Evolutionary conservation across 495 filamentous ascomycete genomes (phyloP).

Genomic region (Bacidia gigantensis): DNA sequence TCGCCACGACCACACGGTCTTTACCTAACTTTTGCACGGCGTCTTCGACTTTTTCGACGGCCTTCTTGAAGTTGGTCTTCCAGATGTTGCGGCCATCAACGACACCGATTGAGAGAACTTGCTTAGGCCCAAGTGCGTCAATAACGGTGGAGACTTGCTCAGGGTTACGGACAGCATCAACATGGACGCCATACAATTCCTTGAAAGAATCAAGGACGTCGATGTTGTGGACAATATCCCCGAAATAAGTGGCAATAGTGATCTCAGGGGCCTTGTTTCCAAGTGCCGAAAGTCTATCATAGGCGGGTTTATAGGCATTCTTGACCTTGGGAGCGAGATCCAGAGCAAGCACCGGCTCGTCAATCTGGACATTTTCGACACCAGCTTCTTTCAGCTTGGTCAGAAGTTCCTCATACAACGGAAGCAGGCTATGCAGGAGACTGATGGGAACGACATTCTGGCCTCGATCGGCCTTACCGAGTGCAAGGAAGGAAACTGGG

Average conservation of each 20-base stretch:
- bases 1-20: conserved; percentile 90
- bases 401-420: conserved; percentile 84
- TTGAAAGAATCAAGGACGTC: conserved; percentile 60
- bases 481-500: conserved; percentile 88
- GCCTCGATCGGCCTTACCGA: conserved; percentile 93
- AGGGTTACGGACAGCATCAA: conserved; percentile 93
- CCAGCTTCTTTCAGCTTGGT: conserved; percentile 85
- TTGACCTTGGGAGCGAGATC: conserved; percentile 78
- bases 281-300: conserved; percentile 68
- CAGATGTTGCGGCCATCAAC: conserved; percentile 99
- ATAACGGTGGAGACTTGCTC: conserved; percentile 83
- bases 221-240: conserved; percentile 98
- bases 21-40: conserved; percentile 88
- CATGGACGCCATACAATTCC: conserved; percentile 67
- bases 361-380: conserved; percentile 90
- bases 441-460: conserved; percentile 83
- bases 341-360: conserved; percentile 91
- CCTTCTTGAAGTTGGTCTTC: conserved; percentile 94
- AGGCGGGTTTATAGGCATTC: conserved; percentile 94
- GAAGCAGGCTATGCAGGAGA: conserved; percentile 79
- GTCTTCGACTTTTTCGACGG: conserved; percentile 75
- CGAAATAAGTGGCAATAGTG: conserved; percentile 90
- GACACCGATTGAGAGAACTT: conserved; percentile 83
- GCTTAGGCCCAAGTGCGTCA: conserved; percentile 63
- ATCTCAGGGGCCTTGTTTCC: conserved; percentile 69